A percentile compares a stretch with the other conserved stretches of the same genome.
phyloP scores from a whole-genome alignment of 441 rosid genomes.

The Arabidopsis hybrid region DNA sequence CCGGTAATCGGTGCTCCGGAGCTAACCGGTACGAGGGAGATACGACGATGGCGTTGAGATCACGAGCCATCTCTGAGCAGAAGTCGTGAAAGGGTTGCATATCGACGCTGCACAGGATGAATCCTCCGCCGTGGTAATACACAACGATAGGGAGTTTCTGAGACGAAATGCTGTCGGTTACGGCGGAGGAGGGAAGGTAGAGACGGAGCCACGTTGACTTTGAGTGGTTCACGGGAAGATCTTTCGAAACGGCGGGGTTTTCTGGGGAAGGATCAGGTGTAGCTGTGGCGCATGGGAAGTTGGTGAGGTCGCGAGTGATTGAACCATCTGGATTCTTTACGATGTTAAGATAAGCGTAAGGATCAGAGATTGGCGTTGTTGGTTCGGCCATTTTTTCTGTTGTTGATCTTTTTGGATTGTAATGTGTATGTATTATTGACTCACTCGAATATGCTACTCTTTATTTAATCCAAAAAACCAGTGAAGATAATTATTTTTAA shows the following conservation, averaged over 20 bases:
- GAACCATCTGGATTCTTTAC: constrained; percentile 57
- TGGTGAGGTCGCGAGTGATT: constrained; percentile 48
- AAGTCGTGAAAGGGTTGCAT: constrained; percentile 18
- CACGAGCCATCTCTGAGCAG: constrained; percentile 44
- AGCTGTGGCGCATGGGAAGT: constrained; percentile 18
- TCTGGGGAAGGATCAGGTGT: constrained; percentile 41
- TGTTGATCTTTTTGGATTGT: not conserved
- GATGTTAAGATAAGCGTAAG: constrained; percentile 50
- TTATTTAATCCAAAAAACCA: too few relatives aligned
- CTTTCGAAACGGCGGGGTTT: constrained; percentile 40
- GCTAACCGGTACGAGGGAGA: constrained; percentile 59
- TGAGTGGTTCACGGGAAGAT: constrained; percentile 36
- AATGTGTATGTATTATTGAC: too few relatives aligned
- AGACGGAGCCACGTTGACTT: constrained; percentile 54
- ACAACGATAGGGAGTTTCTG: constrained; percentile 56
- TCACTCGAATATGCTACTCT: too few relatives aligned
- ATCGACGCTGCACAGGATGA: constrained; percentile 47
- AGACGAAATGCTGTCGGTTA: constrained; percentile 10
- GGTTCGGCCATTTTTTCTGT: constrained; percentile 27
- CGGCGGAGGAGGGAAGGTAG: constrained; percentile 46
- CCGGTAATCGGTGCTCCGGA: constrained; percentile 69
- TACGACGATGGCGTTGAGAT: constrained; percentile 46
- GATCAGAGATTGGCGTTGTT: constrained; percentile 44
- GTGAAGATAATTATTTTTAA: too few relatives aligned
- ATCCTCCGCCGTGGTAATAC: constrained; percentile 66